These are phyloP conservation scores for Kodamaea neixiangensis DNA, from an alignment of 805 yeast species.

Conservation along the genomic window DNA sequence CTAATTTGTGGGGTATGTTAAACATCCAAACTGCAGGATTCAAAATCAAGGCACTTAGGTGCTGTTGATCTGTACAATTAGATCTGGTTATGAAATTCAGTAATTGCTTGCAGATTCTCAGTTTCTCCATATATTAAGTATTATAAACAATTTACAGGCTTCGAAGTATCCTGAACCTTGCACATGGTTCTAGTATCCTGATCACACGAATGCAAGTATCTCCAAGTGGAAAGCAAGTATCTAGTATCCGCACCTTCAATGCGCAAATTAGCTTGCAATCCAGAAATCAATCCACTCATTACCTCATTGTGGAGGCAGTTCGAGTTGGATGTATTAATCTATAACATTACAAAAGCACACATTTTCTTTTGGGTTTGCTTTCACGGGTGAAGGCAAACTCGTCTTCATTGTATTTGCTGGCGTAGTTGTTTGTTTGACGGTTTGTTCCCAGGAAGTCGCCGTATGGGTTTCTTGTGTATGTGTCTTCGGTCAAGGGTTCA, in stretches of 20 bases:
- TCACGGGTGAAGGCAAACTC: conserved; percentile 44
- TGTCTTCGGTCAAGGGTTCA: conserved; percentile 44
- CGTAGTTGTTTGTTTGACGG: conserved; percentile 10
- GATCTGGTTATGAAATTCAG: neutral
- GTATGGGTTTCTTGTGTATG: conserved; percentile 37
- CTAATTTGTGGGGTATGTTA: neutral
- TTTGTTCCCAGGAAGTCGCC: conserved; percentile 21
- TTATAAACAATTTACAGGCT: neutral
- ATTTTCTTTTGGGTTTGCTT: conserved; percentile 29
- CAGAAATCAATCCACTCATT: too few relatives aligned
- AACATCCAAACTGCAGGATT: neutral
- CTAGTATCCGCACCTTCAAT: neutral
- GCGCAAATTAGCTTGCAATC: neutral
- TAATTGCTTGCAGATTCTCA: neutral
- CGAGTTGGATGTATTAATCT: neutral
- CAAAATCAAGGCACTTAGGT: neutral
- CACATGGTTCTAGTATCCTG: too few relatives aligned
- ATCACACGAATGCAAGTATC: neutral
- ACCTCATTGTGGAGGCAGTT: too few relatives aligned
- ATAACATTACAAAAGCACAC: conserved; percentile 32
- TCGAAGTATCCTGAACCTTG: neutral
- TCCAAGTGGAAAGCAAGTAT: neutral
- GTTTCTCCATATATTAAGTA: neutral
- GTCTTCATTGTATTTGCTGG: conserved; percentile 34
- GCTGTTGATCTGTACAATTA: neutral